phyloP scores from a whole-genome alignment of 2,329 filamentous ascomycete genomes.

The Xylariomycetidae sp. region DNA sequence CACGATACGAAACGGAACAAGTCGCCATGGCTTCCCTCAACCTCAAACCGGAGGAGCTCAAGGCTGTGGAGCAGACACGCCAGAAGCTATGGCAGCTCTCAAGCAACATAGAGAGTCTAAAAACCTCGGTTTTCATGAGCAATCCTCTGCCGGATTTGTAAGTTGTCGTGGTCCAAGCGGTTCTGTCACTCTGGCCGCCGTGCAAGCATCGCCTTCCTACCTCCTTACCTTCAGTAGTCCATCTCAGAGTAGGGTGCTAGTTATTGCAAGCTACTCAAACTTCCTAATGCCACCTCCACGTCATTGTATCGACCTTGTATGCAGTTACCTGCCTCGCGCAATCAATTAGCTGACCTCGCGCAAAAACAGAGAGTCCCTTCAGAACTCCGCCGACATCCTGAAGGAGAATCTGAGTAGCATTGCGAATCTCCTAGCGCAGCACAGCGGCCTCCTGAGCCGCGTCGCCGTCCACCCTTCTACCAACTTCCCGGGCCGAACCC shows the following conservation, averaged over 20 bases:
- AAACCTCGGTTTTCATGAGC: slow-evolving; percentile 54
- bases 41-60: slow-evolving; percentile 56
- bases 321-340: too few relatives aligned
- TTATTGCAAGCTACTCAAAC: too few relatives aligned
- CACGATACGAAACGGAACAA: too few relatives aligned
- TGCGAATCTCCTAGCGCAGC: slow-evolving; percentile 58
- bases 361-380: slow-evolving; percentile 67
- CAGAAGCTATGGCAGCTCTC: slow-evolving; percentile 65
- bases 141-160: slow-evolving; percentile 66
- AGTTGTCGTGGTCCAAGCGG: too few relatives aligned
- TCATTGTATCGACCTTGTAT: too few relatives aligned
- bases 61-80: slow-evolving; percentile 66
- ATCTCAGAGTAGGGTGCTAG: too few relatives aligned
- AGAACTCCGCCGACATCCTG: slow-evolving; percentile 67
- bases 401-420: slow-evolving; percentile 66
- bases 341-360: too few relatives aligned
- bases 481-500: slow-evolving; percentile 66
- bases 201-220: too few relatives aligned
- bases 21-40: slow-evolving; percentile 43
- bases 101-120: slow-evolving; percentile 61
- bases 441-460: slow-evolving; percentile 63
- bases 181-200: too few relatives aligned
- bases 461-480: slow-evolving; percentile 73
- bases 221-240: too few relatives aligned
- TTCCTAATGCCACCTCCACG: too few relatives aligned